Conservation (phyloP, 805 yeast species). For the Wickerhamiella nectarea region DNA sequence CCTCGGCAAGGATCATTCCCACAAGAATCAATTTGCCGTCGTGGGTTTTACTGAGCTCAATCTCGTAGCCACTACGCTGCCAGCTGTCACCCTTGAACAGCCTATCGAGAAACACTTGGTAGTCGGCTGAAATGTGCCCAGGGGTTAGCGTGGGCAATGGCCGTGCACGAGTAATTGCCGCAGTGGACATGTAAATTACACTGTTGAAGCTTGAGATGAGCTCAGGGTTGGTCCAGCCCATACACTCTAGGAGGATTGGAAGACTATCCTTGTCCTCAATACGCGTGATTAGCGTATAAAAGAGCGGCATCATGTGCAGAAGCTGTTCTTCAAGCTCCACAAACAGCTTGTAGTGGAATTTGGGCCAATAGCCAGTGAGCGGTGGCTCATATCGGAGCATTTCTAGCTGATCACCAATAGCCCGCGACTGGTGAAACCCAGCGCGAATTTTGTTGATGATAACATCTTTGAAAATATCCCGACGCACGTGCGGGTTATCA, state of each 20-base stretch:
- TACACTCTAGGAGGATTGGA: conserved; percentile 4
- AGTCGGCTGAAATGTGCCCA: conserved; percentile 1
- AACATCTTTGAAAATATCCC: conserved; percentile 19
- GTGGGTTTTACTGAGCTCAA: conserved; percentile 3
- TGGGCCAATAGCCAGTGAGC: conserved; percentile 9
- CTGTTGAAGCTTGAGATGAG: conserved; percentile 1
- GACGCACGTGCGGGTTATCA: conserved; percentile 17
- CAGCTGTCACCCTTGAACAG: neutral
- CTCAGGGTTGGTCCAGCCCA: conserved; percentile 8
- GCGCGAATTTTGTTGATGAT: conserved; percentile 12
- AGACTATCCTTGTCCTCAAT: conserved; percentile 1
- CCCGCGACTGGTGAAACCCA: neutral
- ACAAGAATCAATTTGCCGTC: conserved; percentile 7
- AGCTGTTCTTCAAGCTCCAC: conserved; percentile 1
- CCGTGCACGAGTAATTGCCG: conserved; percentile 3
- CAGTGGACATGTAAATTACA: conserved; percentile 4
- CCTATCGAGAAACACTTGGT: conserved; percentile 1
- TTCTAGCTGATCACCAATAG: neutral
- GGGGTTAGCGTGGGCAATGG: conserved; percentile 7
- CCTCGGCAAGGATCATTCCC: conserved; percentile 7
- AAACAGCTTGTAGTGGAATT: conserved; percentile 3
- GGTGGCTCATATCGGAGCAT: conserved; percentile 9
- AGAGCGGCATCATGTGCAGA: conserved; percentile 4
- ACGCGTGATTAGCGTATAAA: conserved; percentile 5
- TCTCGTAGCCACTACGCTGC: conserved; percentile 5